These are phyloP conservation scores for Xerocomellus amylosporus DNA, from an alignment of 768 basidiomycete species.

Conservation along the genomic window DNA sequence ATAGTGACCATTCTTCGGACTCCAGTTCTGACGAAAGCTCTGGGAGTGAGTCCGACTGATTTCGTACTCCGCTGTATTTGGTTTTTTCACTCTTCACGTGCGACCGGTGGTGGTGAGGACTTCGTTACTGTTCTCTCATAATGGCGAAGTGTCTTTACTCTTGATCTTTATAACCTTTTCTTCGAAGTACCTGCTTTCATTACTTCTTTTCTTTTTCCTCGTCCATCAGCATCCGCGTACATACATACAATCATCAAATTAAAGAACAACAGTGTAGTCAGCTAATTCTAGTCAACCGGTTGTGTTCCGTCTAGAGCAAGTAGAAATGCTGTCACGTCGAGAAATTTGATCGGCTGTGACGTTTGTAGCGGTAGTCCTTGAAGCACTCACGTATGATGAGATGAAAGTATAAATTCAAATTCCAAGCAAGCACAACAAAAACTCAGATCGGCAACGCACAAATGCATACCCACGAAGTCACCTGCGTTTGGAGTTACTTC, in stretches of 20 bases:
- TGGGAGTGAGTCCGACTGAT: slow-evolving; percentile 79
- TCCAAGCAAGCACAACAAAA: not conserved
- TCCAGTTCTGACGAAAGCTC: slow-evolving; percentile 81
- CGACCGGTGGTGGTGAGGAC: slow-evolving; percentile 21
- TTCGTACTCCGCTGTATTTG: slow-evolving; percentile 7
- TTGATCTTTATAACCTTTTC: slow-evolving; percentile 39
- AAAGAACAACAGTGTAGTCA: slow-evolving; percentile 51
- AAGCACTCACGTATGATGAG: not conserved
- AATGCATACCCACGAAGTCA: slow-evolving; percentile 6
- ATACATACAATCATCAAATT: slow-evolving; percentile 42
- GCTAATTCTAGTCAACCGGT: slow-evolving; percentile 37
- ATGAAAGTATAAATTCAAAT: slow-evolving; percentile 4
- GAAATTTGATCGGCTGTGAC: not conserved
- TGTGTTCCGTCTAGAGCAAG: slow-evolving; percentile 22
- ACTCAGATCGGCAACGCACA: not conserved
- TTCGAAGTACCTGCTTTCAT: slow-evolving; percentile 28
- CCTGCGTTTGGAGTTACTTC: slow-evolving; percentile 17
- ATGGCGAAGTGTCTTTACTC: slow-evolving; percentile 25
- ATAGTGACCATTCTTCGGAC: slow-evolving; percentile 77
- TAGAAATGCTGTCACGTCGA: slow-evolving; percentile 21
- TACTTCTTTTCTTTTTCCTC: slow-evolving; percentile 18
- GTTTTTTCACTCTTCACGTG: slow-evolving; percentile 15
- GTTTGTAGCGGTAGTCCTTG: slow-evolving; percentile 14
- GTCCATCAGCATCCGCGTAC: slow-evolving; percentile 34
- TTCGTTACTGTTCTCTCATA: slow-evolving; percentile 29